Evolutionary conservation across 805 yeast genomes (phyloP), one percentile per base, ranked within the genome.

Genomic region (Metschnikowia lachancei): DNA sequence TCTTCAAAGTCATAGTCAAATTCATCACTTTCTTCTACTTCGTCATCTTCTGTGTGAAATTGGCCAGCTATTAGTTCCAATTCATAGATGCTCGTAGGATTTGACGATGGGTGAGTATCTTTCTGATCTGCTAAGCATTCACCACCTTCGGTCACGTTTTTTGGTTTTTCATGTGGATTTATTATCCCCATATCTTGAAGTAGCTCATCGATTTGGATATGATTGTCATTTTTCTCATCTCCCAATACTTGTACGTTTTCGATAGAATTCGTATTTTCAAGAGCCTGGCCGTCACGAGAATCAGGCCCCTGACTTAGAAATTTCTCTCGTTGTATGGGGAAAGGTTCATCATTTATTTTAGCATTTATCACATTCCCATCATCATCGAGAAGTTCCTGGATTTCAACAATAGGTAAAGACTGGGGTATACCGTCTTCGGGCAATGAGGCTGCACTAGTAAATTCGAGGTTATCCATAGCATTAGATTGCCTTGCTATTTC

Each of bases 321-420:
- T 10, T 19, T 32, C 4, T 7, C 43, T 11, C 30, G 5, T 22
- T 32, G 18, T 17, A 16, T 10, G 20, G 16, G 19, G 31, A 40
- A 40, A 13, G 33, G 31, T 33, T 50, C 50, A 31, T 64, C 55
- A 40, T 65, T 68, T 10, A 68, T 39, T 38, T 54, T 64, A 4
- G 55, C 66, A 7, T 53, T 50, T 2, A 85, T 60, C 1, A 90
- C 74, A 49, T 86, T 81, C 0, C 82, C 97, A n/a, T 86, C 82
- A 0, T 87, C 96, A 63, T 90, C 96, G 32, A 91, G 63, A 43
- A 61, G 66, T 59, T 90, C 97, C 43, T 82, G 74, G 18, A 91
- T 91, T 47, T 90, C 97, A 81, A 89, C 80, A 19, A 87, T 69
- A 1, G 88, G 90, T 2, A 82, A 56, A 1, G 74, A 80, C 13